Evolutionary conservation across 2,329 filamentous ascomycete genomes (phyloP).

Genomic region (Alternaria arbusti): DNA sequence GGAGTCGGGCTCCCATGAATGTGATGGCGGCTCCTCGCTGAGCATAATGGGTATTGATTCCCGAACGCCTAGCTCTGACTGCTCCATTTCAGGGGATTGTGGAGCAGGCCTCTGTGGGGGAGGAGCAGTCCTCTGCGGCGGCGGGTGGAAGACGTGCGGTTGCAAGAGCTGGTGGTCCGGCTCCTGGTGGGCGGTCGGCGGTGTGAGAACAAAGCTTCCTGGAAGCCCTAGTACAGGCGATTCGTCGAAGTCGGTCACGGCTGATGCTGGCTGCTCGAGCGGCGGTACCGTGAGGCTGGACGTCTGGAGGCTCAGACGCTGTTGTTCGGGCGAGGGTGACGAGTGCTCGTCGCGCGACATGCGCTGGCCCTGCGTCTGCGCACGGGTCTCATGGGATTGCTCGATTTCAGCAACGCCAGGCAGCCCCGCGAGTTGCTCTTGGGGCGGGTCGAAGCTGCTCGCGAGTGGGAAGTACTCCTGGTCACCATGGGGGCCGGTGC

Average conservation of each 20-base stretch:
- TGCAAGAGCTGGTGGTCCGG: constrained; percentile 35
- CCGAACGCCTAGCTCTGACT: constrained; percentile 58
- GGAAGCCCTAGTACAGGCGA: constrained; percentile 73
- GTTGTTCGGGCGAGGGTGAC: constrained; percentile 12
- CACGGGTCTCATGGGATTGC: constrained; percentile 6
- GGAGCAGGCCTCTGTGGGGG: constrained; percentile 11
- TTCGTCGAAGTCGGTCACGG: constrained; percentile 58
- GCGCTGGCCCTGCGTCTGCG: constrained; percentile 13
- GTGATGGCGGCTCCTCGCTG: constrained; percentile 43
- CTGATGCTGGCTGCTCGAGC: constrained; percentile 41
- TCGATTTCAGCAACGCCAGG: constrained; percentile 2
- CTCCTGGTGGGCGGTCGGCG: constrained; percentile 27
- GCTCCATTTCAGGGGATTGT: constrained; percentile 28
- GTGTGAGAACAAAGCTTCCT: constrained; percentile 61
- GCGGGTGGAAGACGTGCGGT: constrained; percentile 35
- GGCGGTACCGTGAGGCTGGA: constrained; percentile 34
- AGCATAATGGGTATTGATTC: constrained; percentile 65
- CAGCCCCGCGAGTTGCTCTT: constrained; percentile 9
- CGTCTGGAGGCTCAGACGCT: constrained; percentile 38
- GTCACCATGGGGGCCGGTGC: constrained; percentile 27
- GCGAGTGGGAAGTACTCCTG: constrained; percentile 34
- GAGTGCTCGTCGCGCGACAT: constrained; percentile 14
- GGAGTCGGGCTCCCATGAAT: constrained; percentile 15
- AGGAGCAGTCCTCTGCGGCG: constrained; percentile 15
- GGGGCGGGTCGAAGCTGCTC: constrained; percentile 16